These are phyloP conservation scores for Phytophthora colocasiae DNA, from an alignment of 352 stramenopile species.

Conservation along the genomic window DNA sequence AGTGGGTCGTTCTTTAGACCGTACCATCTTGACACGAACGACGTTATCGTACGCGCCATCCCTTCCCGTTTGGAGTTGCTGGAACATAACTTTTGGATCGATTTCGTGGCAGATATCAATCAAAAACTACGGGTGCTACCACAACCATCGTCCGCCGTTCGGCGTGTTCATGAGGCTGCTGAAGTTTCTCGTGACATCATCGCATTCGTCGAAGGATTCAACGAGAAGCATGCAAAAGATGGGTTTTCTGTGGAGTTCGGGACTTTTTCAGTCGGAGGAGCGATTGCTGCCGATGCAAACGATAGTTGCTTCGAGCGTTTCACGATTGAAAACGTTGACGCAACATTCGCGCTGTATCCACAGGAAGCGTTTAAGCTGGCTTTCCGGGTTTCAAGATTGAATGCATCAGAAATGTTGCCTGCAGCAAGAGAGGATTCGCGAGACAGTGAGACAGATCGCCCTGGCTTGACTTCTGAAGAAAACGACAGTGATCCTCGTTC, in stretches of 20 bases:
- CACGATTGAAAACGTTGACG: slow-evolving; percentile 35
- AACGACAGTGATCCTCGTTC: slow-evolving; percentile 58
- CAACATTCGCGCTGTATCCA: slow-evolving; percentile 42
- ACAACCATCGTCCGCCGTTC: slow-evolving; percentile 54
- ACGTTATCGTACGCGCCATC: slow-evolving; percentile 79
- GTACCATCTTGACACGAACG: slow-evolving; percentile 86
- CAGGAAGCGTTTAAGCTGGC: slow-evolving; percentile 73
- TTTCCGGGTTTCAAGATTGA: slow-evolving; percentile 55
- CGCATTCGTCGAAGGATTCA: slow-evolving; percentile 62
- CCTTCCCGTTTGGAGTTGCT: slow-evolving; percentile 71
- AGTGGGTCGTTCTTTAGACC: slow-evolving; percentile 85
- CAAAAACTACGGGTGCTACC: slow-evolving; percentile 68
- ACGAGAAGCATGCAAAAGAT: slow-evolving; percentile 62
- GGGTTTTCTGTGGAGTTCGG: slow-evolving; percentile 67
- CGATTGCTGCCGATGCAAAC: slow-evolving; percentile 47
- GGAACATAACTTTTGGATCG: slow-evolving; percentile 86
- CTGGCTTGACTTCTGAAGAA: slow-evolving; percentile 10
- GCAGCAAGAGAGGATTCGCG: slow-evolving; percentile 7
- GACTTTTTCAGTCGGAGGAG: slow-evolving; percentile 46
- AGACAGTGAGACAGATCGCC: slow-evolving; percentile 2
- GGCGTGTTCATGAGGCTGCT: slow-evolving; percentile 42
- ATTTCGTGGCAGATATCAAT: slow-evolving; percentile 82
- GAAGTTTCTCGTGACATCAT: slow-evolving; percentile 50
- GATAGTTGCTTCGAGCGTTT: slow-evolving; percentile 53
- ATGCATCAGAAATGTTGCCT: slow-evolving; percentile 4